phyloP scores from a whole-genome alignment of 176 grass and related monocot species.

The Bonia amplexicaulis region DNA sequence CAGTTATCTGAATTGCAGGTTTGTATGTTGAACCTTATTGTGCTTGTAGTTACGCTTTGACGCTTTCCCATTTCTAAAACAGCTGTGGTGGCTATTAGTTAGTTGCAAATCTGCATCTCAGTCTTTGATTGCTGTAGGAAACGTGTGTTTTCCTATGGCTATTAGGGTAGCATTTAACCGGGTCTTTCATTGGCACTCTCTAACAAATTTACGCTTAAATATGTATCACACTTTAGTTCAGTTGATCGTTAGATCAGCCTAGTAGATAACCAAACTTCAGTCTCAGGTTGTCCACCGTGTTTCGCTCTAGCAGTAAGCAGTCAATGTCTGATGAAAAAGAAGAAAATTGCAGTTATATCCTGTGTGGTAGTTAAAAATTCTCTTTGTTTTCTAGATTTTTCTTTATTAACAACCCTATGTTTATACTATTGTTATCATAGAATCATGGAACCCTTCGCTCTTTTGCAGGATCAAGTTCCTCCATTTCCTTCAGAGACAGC shows the following conservation, averaged over 20 bases:
- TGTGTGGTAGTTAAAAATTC: neutral
- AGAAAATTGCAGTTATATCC: neutral
- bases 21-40: slow-evolving; percentile 12
- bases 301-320: neutral
- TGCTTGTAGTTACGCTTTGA: neutral
- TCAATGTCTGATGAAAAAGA: neutral
- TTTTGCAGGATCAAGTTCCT: slow-evolving; percentile 88
- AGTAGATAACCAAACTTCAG: neutral
- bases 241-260: neutral
- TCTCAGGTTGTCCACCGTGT: neutral
- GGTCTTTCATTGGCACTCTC: neutral
- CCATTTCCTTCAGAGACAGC: slow-evolving; percentile 87
- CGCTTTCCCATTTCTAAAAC: neutral
- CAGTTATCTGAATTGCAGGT: slow-evolving; percentile 97
- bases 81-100: neutral
- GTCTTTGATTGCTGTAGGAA: neutral
- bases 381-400: neutral
- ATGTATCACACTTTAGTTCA: neutral
- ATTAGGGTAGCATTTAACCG: neutral
- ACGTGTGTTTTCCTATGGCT: neutral
- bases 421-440: neutral
- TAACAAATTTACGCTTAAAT: neutral
- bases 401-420: neutral
- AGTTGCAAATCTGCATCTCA: neutral
- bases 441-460: slow-evolving; percentile 4